A percentile compares a stretch with the other conserved stretches of the same genome.
Evolutionary conservation across 805 yeast genomes (phyloP).

Genomic region (Groenewaldozyma salmanticensis): DNA sequence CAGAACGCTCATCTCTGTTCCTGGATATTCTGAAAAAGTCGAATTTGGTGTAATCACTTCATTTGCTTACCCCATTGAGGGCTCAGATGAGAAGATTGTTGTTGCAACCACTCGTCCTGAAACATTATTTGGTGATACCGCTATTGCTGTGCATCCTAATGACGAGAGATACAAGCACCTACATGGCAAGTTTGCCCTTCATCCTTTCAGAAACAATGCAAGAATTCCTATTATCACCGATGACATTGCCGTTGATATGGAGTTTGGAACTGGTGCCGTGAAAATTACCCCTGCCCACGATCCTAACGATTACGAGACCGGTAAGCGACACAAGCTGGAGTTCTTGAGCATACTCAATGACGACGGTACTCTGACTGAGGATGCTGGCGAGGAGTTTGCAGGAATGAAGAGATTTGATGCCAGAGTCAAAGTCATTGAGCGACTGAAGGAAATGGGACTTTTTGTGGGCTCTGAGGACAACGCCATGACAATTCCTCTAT

Average conservation of each 20-base stretch:
- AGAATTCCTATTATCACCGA: slow-evolving; percentile 83
- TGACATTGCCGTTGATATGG: slow-evolving; percentile 95
- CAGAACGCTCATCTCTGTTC: slow-evolving; percentile 70
- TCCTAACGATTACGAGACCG: slow-evolving; percentile 91
- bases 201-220: slow-evolving; percentile 74
- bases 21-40: slow-evolving; percentile 80
- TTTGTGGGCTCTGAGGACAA: slow-evolving; percentile 82
- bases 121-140: slow-evolving; percentile 96
- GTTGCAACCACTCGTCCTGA: slow-evolving; percentile 99
- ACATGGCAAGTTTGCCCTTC: slow-evolving; percentile 86
- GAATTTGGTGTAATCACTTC: slow-evolving; percentile 98
- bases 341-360: slow-evolving; percentile 86
- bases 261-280: slow-evolving; percentile 99
- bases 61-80: slow-evolving; percentile 82
- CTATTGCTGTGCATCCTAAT: slow-evolving; percentile 93
- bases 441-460: slow-evolving; percentile 63
- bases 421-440: slow-evolving; percentile 71
- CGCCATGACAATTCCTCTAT: slow-evolving; percentile 89
- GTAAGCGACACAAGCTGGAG: slow-evolving; percentile 86
- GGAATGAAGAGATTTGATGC: slow-evolving; percentile 95
- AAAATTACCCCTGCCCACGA: slow-evolving; percentile 99
- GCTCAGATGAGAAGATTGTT: slow-evolving; percentile 71
- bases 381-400: slow-evolving; percentile 79
- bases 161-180: slow-evolving; percentile 88
- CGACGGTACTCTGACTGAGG: slow-evolving; percentile 80